Conservation (phyloP, 768 basidiomycete genomes). For the Lepiota venenata region DNA sequence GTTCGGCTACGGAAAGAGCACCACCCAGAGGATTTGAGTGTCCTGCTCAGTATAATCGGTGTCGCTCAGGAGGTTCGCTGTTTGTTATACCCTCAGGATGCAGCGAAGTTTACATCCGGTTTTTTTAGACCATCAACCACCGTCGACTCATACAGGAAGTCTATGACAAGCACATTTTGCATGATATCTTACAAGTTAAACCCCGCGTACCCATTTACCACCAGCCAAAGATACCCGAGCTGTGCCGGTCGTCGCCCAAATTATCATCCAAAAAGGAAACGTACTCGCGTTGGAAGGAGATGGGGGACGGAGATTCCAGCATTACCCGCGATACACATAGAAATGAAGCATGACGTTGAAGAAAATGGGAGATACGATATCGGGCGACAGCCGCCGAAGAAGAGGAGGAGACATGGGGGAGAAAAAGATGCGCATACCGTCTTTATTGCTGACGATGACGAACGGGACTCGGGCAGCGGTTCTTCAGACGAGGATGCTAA, state of each 20-base stretch:
- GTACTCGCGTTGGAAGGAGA: constrained; percentile 9
- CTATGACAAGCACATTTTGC: constrained; percentile 56
- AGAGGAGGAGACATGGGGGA: constrained; percentile 42
- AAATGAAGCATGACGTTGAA: constrained; percentile 24
- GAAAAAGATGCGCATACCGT: constrained; percentile 37
- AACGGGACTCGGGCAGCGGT: constrained; percentile 21
- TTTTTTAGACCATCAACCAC: constrained; percentile 66
- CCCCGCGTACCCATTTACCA: constrained; percentile 18
- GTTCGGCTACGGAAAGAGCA: constrained; percentile 37
- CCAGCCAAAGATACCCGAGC: background rate
- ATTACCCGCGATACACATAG: constrained; percentile 8
- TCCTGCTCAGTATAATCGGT: constrained; percentile 76
- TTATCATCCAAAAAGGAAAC: background rate
- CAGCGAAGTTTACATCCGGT: background rate
- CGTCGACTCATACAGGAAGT: constrained; percentile 67
- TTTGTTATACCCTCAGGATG: background rate
- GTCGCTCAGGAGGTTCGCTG: constrained; percentile 73
- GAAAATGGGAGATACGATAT: constrained; percentile 60
- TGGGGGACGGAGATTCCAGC: constrained; percentile 5
- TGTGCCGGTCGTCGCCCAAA: background rate
- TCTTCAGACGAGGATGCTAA: constrained; percentile 23
- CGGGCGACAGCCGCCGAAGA: constrained; percentile 42
- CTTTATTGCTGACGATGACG: constrained; percentile 51
- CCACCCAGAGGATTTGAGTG: constrained; percentile 67
- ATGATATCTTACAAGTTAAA: constrained; percentile 51